Percentiles rank a stretch among this genome's conserved stretches.
These are phyloP conservation scores for Floccularia luteovirens DNA, from an alignment of 768 basidiomycete genomes.

Conservation along the genomic window DNA sequence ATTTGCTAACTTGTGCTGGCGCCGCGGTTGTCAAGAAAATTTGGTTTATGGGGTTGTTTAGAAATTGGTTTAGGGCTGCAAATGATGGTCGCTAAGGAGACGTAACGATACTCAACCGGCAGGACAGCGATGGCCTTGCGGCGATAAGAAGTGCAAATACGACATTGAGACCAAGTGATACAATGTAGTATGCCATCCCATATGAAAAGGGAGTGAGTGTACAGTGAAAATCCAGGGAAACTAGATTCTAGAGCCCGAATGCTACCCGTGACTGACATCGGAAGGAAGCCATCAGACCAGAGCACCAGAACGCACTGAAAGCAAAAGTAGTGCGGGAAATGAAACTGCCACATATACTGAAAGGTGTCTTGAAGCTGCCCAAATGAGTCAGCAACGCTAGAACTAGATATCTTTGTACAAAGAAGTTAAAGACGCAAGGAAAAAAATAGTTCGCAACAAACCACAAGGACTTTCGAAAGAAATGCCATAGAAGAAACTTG, in stretches of 20 bases:
- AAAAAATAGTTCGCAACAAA: constrained; percentile 11
- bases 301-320: neutral
- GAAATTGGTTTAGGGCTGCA: constrained; percentile 34
- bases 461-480: constrained; percentile 33
- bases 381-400: constrained; percentile 42
- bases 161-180: constrained; percentile 33
- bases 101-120: constrained; percentile 22
- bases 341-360: constrained; percentile 22
- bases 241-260: constrained; percentile 35
- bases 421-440: neutral
- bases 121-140: constrained; percentile 23
- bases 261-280: constrained; percentile 27
- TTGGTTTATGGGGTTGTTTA: constrained; percentile 30
- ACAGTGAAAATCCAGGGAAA: constrained; percentile 30
- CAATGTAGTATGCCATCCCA: constrained; percentile 28
- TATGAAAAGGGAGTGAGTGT: constrained; percentile 24
- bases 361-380: constrained; percentile 24
- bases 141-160: constrained; percentile 31
- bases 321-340: constrained; percentile 26
- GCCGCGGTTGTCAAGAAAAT: constrained; percentile 27
- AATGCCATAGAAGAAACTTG: constrained; percentile 34
- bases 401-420: constrained; percentile 15
- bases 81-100: constrained; percentile 27
- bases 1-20: constrained; percentile 27
- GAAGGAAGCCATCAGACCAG: neutral